phyloP scores from a whole-genome alignment of 2,329 filamentous ascomycete species.

The Mariannaea elegans region DNA sequence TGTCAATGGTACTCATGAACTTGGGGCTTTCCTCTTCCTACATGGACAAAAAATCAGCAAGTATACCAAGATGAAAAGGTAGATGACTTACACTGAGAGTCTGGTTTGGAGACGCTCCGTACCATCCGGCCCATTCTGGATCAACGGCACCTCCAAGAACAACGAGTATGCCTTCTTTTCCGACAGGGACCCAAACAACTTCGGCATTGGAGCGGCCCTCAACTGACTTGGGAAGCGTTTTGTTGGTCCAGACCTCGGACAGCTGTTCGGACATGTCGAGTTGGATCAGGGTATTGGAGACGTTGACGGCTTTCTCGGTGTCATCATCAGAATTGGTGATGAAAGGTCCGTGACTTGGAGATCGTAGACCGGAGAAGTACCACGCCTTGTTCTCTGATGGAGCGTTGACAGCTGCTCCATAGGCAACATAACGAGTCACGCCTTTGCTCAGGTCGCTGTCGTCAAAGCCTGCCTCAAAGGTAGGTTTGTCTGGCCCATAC shows the following conservation, averaged over 20 bases:
- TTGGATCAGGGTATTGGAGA: constrained; percentile 66
- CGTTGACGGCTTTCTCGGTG: constrained; percentile 50
- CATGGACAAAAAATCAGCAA: not conserved
- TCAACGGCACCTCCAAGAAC: constrained; percentile 78
- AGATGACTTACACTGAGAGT: constrained; percentile 45
- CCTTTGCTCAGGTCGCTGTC: constrained; percentile 50
- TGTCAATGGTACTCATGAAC: constrained; percentile 77
- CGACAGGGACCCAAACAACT: constrained; percentile 80
- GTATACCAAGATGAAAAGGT: not conserved
- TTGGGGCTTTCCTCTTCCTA: constrained; percentile 71
- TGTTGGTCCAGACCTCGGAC: constrained; percentile 64
- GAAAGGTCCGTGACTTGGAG: constrained; percentile 60
- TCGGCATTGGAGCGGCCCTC: constrained; percentile 69
- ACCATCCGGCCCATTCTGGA: constrained; percentile 57
- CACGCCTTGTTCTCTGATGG: constrained; percentile 77
- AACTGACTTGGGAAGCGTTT: constrained; percentile 58
- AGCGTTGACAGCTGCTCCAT: constrained; percentile 69
- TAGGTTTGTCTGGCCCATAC: constrained; percentile 56
- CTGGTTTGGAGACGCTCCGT: constrained; percentile 40
- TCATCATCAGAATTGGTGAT: constrained; percentile 46
- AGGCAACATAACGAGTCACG: constrained; percentile 70
- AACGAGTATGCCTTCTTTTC: constrained; percentile 77
- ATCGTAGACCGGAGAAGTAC: constrained; percentile 73
- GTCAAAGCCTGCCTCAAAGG: constrained; percentile 56
- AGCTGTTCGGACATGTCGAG: constrained; percentile 66